Evolutionary conservation across 2,329 filamentous ascomycete genomes (phyloP).

Genomic region (Bipolaris gigantea): DNA sequence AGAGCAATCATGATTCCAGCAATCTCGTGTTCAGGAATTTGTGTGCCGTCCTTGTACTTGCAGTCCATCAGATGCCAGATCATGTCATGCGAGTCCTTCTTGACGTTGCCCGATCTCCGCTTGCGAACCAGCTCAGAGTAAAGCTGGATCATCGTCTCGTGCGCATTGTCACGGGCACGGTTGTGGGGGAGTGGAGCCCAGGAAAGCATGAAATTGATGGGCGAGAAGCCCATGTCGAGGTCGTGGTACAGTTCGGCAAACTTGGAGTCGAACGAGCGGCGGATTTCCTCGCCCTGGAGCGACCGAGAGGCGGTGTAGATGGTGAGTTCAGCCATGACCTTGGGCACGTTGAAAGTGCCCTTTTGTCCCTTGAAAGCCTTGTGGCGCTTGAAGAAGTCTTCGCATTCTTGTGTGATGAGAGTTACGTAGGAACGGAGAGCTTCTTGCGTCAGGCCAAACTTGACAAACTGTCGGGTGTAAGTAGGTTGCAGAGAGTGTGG

Average conservation of each 20-base stretch:
- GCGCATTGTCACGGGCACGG: constrained; percentile 75
- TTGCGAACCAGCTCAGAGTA: constrained; percentile 82
- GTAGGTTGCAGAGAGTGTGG: background rate
- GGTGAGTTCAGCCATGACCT: constrained; percentile 80
- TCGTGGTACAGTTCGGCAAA: constrained; percentile 85
- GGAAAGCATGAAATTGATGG: constrained; percentile 87
- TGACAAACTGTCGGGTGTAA: constrained; percentile 66
- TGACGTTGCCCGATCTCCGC: constrained; percentile 60
- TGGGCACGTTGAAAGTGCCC: constrained; percentile 71
- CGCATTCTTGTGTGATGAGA: constrained; percentile 75
- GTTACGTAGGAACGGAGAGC: constrained; percentile 76
- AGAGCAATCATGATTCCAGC: constrained; percentile 94
- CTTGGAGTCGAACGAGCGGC: constrained; percentile 75
- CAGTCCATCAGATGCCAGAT: constrained; percentile 89
- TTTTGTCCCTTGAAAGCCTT: constrained; percentile 67
- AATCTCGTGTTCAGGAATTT: constrained; percentile 79
- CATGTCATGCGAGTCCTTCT: constrained; percentile 67
- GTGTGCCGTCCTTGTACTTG: constrained; percentile 78
- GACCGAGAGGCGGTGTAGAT: constrained; percentile 88
- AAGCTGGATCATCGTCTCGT: constrained; percentile 76
- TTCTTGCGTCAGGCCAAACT: constrained; percentile 74
- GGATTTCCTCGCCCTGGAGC: constrained; percentile 81
- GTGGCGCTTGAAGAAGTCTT: constrained; percentile 70
- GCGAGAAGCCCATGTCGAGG: constrained; percentile 85
- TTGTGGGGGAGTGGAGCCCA: constrained; percentile 91